Evolutionary conservation across 331 rosid species (phyloP), one percentile per base, ranked within the genome.

Genomic region (Rosa hybrid): DNA sequence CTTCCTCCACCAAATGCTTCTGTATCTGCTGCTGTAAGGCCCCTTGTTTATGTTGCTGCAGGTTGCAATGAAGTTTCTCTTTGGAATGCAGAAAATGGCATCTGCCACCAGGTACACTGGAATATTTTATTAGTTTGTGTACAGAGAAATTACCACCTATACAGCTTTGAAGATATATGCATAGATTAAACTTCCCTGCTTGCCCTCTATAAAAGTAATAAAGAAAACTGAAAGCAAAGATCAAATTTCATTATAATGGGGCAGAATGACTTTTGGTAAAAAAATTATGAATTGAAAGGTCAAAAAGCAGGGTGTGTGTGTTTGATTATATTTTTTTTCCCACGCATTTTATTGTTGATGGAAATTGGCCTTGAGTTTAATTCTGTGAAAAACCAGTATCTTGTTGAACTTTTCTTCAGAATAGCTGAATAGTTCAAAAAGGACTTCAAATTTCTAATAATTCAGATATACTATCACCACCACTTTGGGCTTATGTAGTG

Each of bases 31-130:
- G 83, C 90, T 77, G 89, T 89, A 62, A 90, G 97, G 85, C 99
- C 99, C 80, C 98, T 93, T 85, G 90, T 95, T 80, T 95, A 91
- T 84, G 98, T 95, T 76, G 95, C 96, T 44, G 97, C 98, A 56
- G 99, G 99, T 54, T 93, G 92, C 85, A 91, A 89, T 81, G 98
- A 95, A 89, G 97, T 95, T 84, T 91, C 96, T 71, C 99, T 93
- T 80, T 95, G 99, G 99, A 95, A 95, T 89, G 98, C 98, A 65
- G 99, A 95, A 85, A 94, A 90, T 86, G 91, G 94, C 76, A 95
- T 92, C 84, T 95, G 99, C 86, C 98, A 91, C 89, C 98, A 41
- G 44, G 46, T 44, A 44, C 46, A 44, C 8, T 6, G 46, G 46
- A 44, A 44, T 44, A 44, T 30, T 44, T 8, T 44, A 44, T 44